Base-by-base conservation (phyloP, 169 alveolate genomes). In the Plasmodium berghei region DNA sequence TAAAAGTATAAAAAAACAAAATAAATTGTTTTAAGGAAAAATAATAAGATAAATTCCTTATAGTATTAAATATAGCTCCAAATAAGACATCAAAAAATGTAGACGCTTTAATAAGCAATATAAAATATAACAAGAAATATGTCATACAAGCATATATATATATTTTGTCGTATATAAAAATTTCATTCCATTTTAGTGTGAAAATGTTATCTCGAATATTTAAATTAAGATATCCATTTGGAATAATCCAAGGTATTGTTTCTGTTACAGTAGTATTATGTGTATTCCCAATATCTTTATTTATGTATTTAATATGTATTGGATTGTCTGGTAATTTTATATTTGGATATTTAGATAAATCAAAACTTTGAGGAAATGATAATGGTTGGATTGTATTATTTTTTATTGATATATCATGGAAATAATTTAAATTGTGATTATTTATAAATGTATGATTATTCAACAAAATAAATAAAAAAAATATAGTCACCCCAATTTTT, bases 31-130 rank as follows among this genome's bases (percentile, higher is more conserved):
- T 80, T 18, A 80, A 22, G 2, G 90, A 80, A 20, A 80, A 80
- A 54, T 80, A 80, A 28, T 66, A 80, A 40, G 90, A 80, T 22
- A 80, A 80, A 26, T 80, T 58, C 20, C 72, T 40, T 58, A 80
- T 40, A 16, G 90, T 54, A 42, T 80, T 80, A 40, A 80, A 42
- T 64, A 80, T 49, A 14, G 90, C 18, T 34, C 28, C 90, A 18
- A 26, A 80, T 34, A 80, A 45, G 14, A 80, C 55, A 45, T 80
- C 90, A 46, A 80, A 67, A 55, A 80, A 80, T n/a, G 90, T 80
- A 4, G 90, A 80, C 0, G 90, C 67, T 45, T 58, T 58, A 5
- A 80, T 18, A 8, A 80, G 58, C 20, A 80, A n/a, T 28, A 80
- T n/a, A 61, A 80, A 80, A 80, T 66, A 34, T 9, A 66, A 42